Conservation (phyloP, 306 rosid genomes). For the Citrullus mucosospermus region DNA sequence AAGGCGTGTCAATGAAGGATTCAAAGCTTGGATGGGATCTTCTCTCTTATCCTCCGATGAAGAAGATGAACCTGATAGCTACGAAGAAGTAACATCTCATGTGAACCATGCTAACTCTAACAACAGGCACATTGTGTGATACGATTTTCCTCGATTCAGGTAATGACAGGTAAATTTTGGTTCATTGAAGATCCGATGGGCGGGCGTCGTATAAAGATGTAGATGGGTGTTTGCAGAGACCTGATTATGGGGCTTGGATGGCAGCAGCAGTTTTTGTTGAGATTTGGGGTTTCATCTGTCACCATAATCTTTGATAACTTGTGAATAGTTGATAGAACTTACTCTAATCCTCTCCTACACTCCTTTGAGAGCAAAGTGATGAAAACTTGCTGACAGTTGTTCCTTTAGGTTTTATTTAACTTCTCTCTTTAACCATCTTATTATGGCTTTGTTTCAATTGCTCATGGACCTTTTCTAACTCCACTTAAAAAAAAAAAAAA, state of each 20-base stretch:
- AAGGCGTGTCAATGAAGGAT: slow-evolving; percentile 76
- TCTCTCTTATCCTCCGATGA: slow-evolving; percentile 92
- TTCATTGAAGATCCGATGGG: background rate
- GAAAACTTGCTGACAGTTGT: background rate
- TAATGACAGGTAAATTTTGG: background rate
- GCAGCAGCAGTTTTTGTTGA: background rate
- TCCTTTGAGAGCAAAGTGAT: background rate
- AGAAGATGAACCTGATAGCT: slow-evolving; percentile 68
- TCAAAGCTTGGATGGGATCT: slow-evolving; percentile 94
- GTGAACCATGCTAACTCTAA: slow-evolving; percentile 28
- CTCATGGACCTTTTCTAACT: background rate
- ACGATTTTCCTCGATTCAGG: background rate
- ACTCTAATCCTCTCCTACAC: background rate
- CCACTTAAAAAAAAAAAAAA: background rate
- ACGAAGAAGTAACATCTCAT: slow-evolving; percentile 33
- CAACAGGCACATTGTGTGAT: slow-evolving; percentile 36
- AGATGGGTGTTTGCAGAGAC: background rate
- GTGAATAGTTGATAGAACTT: background rate
- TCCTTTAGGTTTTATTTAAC: background rate
- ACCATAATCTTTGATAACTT: background rate
- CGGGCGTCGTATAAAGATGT: background rate
- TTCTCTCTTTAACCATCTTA: background rate
- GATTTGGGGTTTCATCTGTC: background rate
- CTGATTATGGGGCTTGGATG: background rate
- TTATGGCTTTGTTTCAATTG: background rate